Percentiles rank a stretch among this genome's conserved stretches.
Evolutionary conservation across 257 asterid species (phyloP).

Genomic region (Coffea canephora): DNA sequence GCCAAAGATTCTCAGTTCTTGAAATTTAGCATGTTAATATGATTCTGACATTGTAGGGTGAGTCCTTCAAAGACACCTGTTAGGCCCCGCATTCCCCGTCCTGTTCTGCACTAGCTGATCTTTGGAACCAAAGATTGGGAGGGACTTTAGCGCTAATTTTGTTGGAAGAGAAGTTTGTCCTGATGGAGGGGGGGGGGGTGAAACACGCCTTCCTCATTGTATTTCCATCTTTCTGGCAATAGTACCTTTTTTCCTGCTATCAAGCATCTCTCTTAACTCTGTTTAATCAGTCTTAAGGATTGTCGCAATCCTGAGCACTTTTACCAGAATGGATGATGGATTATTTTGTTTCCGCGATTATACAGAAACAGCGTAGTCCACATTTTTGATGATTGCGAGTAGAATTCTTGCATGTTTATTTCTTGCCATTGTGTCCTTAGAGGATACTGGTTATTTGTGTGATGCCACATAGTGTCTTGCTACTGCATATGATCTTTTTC

Average conservation of each 20-base stretch:
- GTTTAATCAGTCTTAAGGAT: slow-evolving; percentile 25
- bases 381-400: background rate
- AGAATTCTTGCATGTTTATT: background rate
- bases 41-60: slow-evolving; percentile 50
- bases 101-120: slow-evolving; percentile 36
- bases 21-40: background rate
- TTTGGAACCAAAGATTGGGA: slow-evolving; percentile 16
- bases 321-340: slow-evolving; percentile 10
- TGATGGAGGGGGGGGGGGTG: slow-evolving; percentile 35
- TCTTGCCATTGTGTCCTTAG: background rate
- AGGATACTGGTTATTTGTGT: background rate
- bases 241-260: slow-evolving; percentile 24
- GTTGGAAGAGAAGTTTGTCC: slow-evolving; percentile 34
- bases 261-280: slow-evolving; percentile 25
- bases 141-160: slow-evolving; percentile 36
- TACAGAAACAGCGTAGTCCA: background rate
- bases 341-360: slow-evolving; percentile 7
- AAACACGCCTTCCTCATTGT: slow-evolving; percentile 30
- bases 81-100: slow-evolving; percentile 68
- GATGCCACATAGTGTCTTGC: background rate
- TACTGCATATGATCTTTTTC: background rate
- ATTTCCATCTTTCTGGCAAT: slow-evolving; percentile 36
- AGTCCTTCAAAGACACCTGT: slow-evolving; percentile 98
- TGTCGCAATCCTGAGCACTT: slow-evolving; percentile 26
- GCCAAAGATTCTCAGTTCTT: background rate